These are phyloP conservation scores for Botryotinia globosa DNA, from an alignment of 2,329 filamentous ascomycete species.

Conservation along the genomic window DNA sequence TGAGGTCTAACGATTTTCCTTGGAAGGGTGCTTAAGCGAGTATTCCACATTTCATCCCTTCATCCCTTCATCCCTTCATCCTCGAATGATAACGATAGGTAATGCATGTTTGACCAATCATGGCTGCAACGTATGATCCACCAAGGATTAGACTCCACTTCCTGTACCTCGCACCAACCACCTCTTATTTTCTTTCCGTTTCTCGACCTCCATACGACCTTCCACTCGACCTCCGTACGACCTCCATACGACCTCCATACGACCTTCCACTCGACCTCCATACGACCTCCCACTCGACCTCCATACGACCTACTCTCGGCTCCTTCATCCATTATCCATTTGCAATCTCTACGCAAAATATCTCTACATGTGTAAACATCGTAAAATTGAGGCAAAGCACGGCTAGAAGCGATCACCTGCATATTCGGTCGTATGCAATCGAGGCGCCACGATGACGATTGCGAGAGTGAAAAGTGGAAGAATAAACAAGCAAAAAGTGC, in stretches of 20 bases:
- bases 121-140: neutral
- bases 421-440: neutral
- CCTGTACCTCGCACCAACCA: constrained; percentile 15
- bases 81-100: neutral
- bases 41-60: neutral
- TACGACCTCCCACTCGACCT: no score
- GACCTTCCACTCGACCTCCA: no score
- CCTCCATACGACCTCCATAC: no score
- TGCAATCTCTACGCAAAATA: neutral
- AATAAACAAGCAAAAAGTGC: neutral
- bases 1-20: neutral
- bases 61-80: neutral
- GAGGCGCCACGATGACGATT: neutral
- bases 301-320: neutral
- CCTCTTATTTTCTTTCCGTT: constrained; percentile 1
- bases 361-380: neutral
- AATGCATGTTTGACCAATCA: neutral
- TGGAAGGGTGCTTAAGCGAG: neutral
- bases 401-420: neutral
- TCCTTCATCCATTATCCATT: neutral
- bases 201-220: neutral
- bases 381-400: neutral
- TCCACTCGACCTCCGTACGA: no score
- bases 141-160: neutral
- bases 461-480: neutral